Percentiles rank a stretch among this genome's conserved stretches.
Conservation (phyloP, 2,329 filamentous ascomycete species). For the Ascochyta lentis region DNA sequence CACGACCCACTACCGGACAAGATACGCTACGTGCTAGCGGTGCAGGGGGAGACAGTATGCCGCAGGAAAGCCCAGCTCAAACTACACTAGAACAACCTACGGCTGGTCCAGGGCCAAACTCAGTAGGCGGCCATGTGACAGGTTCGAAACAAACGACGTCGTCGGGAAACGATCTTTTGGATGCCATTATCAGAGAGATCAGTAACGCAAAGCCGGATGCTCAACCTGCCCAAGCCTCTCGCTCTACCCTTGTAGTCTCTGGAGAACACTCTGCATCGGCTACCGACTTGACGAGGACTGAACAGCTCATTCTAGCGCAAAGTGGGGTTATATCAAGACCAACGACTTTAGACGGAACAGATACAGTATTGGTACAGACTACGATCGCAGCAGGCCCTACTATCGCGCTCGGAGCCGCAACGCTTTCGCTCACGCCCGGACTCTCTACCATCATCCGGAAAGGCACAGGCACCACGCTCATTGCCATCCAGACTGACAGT, state of each 20-base stretch:
- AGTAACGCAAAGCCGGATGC: conserved; percentile 13
- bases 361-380: not conserved
- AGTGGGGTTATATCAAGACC: not conserved
- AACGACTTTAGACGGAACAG: not conserved
- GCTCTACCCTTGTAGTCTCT: conserved; percentile 1
- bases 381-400: conserved; percentile 10
- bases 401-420: conserved; percentile 28
- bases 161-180: conserved; percentile 21
- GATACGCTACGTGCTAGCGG: not conserved
- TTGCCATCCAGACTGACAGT: conserved; percentile 34
- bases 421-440: conserved; percentile 35
- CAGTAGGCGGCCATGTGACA: not conserved
- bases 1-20: not conserved
- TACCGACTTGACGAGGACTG: not conserved
- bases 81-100: not conserved
- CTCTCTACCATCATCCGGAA: conserved; percentile 35
- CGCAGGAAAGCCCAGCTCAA: not conserved
- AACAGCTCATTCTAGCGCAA: not conserved
- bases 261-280: not conserved
- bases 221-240: conserved; percentile 9
- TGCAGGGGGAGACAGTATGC: not conserved
- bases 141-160: conserved; percentile 3
- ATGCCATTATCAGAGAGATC: conserved; percentile 26
- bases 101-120: not conserved
- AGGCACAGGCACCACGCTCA: conserved; percentile 26